Evolutionary conservation across 441 rosid species (phyloP).

Genomic region (Geranium incanum): DNA sequence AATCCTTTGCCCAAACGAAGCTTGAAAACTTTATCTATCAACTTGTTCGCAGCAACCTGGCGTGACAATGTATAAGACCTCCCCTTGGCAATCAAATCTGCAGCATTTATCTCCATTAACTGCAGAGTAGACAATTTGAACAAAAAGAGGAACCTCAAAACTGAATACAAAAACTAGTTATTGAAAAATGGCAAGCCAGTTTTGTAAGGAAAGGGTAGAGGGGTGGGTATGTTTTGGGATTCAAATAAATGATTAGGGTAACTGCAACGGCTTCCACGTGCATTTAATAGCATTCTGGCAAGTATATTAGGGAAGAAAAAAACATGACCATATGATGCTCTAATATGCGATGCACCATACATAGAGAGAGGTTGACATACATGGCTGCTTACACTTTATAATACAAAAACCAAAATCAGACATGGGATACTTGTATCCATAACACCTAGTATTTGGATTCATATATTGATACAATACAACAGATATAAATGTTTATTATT

Average conservation of each 20-base stretch:
- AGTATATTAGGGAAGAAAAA: not conserved
- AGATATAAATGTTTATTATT: not conserved
- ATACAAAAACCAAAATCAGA: not conserved
- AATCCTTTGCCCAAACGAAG: slow-evolving; percentile 68
- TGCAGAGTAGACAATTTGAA: slow-evolving; percentile 24
- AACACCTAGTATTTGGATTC: not conserved
- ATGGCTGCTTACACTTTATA: not conserved
- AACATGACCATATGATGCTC: not conserved
- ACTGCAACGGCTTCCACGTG: not conserved
- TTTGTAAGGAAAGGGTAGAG: not conserved
- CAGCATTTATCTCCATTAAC: slow-evolving; percentile 50
- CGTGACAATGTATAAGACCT: slow-evolving; percentile 36
- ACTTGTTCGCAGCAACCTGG: slow-evolving; percentile 44
- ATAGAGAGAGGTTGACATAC: not conserved
- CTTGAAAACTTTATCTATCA: slow-evolving; percentile 49
- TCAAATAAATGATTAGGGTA: not conserved
- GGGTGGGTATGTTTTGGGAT: slow-evolving; percentile 4
- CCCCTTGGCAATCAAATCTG: slow-evolving; percentile 50
- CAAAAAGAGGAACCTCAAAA: slow-evolving; percentile 18
- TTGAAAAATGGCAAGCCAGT: not conserved
- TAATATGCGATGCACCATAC: not conserved
- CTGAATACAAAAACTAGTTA: not conserved
- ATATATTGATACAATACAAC: too few species aligned
- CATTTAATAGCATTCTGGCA: not conserved
- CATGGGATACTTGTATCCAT: not conserved